Conservation (phyloP, 2,329 filamentous ascomycete genomes). For the Teratosphaeria epicoccoides region DNA sequence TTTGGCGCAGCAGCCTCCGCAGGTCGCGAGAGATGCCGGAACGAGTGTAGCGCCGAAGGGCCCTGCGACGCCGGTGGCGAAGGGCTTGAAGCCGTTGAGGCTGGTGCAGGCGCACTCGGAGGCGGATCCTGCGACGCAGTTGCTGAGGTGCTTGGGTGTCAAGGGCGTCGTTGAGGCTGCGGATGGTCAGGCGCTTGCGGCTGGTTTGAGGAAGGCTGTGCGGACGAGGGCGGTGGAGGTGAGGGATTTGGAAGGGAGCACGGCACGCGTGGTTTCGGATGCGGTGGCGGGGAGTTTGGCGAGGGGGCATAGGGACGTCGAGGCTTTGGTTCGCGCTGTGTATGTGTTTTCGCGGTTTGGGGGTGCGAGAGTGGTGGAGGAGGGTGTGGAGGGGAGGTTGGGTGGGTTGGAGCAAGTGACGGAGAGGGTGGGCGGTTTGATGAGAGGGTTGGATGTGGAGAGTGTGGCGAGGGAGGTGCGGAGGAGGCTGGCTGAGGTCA, state of each 20-base stretch:
- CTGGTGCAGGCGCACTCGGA: conserved; percentile 24
- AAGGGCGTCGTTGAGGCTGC: conserved; percentile 8
- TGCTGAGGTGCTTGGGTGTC: conserved; percentile 22
- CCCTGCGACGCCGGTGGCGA: conserved; percentile 4
- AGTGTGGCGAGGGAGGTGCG: conserved; percentile 11
- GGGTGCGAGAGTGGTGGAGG: conserved; percentile 14
- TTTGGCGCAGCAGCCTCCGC: not conserved
- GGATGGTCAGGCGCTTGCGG: conserved; percentile 12
- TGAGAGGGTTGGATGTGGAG: conserved; percentile 26
- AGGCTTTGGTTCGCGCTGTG: conserved; percentile 27
- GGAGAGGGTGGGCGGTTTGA: conserved; percentile 27
- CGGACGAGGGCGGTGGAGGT: conserved; percentile 28
- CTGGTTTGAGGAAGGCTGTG: conserved; percentile 18
- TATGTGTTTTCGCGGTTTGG: conserved; percentile 25
- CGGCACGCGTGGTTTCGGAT: conserved; percentile 24
- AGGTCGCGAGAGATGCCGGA: not conserved
- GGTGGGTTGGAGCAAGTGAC: conserved; percentile 28
- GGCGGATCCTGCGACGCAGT: conserved; percentile 17
- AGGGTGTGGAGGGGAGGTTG: conserved; percentile 20
- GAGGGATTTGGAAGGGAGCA: conserved; percentile 24
- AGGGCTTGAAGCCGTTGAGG: conserved; percentile 22
- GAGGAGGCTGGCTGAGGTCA: conserved; percentile 5
- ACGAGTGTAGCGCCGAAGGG: not conserved
- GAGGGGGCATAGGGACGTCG: conserved; percentile 27
- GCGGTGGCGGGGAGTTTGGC: conserved; percentile 27